Evolutionary conservation across 176 grass and related monocot species (phyloP).

Genomic region (Otatea glauca): DNA sequence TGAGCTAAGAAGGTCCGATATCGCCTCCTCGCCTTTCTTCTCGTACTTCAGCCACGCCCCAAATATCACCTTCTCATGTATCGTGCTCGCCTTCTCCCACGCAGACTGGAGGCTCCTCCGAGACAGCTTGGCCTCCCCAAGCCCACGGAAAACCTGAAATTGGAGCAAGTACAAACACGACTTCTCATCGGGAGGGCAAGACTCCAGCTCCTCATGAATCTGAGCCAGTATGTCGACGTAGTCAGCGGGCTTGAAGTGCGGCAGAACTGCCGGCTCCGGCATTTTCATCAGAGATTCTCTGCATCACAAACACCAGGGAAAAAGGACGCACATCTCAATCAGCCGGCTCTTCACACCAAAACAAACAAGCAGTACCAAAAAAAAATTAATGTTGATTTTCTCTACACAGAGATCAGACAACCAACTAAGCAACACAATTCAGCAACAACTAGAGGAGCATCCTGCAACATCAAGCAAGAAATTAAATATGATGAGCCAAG

Average conservation of each 20-base stretch:
- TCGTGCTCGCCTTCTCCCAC: conserved; percentile 85
- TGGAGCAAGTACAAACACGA: conserved; percentile 81
- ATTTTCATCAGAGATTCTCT: conserved; percentile 94
- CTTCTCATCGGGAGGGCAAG: conserved; percentile 65
- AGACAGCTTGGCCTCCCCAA: conserved; percentile 83
- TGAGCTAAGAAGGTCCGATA: conserved; percentile 80
- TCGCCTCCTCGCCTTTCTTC: conserved; percentile 87
- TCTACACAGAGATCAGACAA: neutral
- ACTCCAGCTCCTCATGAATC: conserved; percentile 96
- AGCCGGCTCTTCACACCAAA: conserved; percentile 13
- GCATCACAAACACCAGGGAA: conserved; percentile 34
- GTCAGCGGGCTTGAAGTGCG: conserved; percentile 79
- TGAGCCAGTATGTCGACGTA: conserved; percentile 82
- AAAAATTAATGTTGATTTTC: neutral
- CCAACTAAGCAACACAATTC: conserved; percentile 16
- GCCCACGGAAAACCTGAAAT: conserved; percentile 84
- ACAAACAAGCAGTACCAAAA: neutral
- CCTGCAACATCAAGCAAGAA: conserved; percentile 1
- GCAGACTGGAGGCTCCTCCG: conserved; percentile 81
- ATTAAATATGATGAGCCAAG: conserved; percentile 8
- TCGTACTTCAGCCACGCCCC: conserved; percentile 92
- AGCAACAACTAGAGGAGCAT: conserved; percentile 13
- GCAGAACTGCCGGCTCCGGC: conserved; percentile 63
- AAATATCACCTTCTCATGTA: conserved; percentile 91
- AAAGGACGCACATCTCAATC: neutral